Evolutionary conservation across 2,329 filamentous ascomycete genomes (phyloP).

Genomic region (Ophiostoma novo-ulmi): DNA sequence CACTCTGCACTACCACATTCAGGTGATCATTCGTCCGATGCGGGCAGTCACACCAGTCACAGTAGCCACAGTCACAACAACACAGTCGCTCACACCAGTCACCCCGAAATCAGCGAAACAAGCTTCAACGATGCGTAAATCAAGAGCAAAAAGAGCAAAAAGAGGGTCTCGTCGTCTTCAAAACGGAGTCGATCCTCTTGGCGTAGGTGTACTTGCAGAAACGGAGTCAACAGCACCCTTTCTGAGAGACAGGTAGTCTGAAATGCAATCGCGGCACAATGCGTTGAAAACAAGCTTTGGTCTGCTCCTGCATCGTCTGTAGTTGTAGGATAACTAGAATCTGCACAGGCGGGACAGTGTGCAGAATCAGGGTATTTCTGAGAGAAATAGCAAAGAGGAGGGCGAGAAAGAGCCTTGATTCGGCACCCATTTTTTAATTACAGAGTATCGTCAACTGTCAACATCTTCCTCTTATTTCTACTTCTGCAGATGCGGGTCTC

Average conservation of each 20-base stretch:
- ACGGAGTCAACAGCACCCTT: neutral
- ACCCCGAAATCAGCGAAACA: neutral
- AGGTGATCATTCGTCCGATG: constrained; percentile 13
- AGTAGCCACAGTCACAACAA: neutral
- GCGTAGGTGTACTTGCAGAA: neutral
- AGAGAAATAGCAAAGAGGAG: neutral
- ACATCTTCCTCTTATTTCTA: constrained; percentile 14
- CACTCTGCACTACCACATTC: neutral
- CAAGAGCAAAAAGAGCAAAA: neutral
- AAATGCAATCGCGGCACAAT: neutral
- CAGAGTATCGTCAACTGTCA: neutral
- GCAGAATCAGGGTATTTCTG: neutral
- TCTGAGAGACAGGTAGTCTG: neutral
- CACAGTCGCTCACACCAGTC: neutral
- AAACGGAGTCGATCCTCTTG: neutral
- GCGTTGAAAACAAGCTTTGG: constrained; percentile 5
- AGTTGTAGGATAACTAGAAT: neutral
- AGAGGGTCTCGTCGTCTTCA: neutral
- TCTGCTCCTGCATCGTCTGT: neutral
- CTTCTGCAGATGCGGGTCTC: constrained; percentile 19
- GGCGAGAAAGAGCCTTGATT: neutral
- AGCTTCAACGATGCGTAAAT: neutral
- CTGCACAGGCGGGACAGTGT: constrained; percentile 1
- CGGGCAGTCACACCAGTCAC: neutral
- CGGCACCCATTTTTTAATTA: neutral